A percentile compares a stretch with the other conserved stretches of the same genome.
phyloP scores from a whole-genome alignment of 768 basidiomycete genomes.

The Russula lepida region DNA sequence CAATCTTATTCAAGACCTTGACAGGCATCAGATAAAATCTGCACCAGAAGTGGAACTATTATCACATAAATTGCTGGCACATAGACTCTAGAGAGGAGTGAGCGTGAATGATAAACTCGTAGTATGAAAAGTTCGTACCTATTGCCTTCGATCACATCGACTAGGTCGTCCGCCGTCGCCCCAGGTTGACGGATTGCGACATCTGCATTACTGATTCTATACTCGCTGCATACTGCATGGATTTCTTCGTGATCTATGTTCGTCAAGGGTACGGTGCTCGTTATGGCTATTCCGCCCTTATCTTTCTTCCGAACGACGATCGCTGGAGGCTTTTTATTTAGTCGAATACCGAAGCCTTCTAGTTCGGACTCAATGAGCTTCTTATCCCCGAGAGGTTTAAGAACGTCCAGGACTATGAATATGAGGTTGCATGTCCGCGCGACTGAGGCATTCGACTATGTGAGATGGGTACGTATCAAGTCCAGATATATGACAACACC shows the following conservation, averaged over 20 bases:
- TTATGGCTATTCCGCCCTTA: constrained; percentile 89
- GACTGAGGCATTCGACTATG: constrained; percentile 40
- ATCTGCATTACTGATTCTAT: constrained; percentile 81
- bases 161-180: constrained; percentile 90
- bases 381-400: constrained; percentile 96
- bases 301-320: constrained; percentile 81
- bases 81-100: constrained; percentile 54
- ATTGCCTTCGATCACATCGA: constrained; percentile 96
- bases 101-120: not conserved
- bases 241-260: constrained; percentile 96
- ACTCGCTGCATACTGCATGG: constrained; percentile 90
- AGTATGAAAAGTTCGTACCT: constrained; percentile 38
- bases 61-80: constrained; percentile 86
- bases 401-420: constrained; percentile 95
- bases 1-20: constrained; percentile 87
- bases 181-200: constrained; percentile 88
- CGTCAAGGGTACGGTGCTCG: constrained; percentile 93
- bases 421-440: constrained; percentile 97
- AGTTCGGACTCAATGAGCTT: constrained; percentile 84
- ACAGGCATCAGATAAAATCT: constrained; percentile 10
- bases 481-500: constrained; percentile 37
- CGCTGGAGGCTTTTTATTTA: constrained; percentile 91
- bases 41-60: not conserved
- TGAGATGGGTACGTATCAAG: constrained; percentile 7
- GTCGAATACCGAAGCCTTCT: constrained; percentile 95